Evolutionary conservation across 176 grass and related monocot species (phyloP), one percentile per base, ranked within the genome.

Genomic region (Thalia dealbata): DNA sequence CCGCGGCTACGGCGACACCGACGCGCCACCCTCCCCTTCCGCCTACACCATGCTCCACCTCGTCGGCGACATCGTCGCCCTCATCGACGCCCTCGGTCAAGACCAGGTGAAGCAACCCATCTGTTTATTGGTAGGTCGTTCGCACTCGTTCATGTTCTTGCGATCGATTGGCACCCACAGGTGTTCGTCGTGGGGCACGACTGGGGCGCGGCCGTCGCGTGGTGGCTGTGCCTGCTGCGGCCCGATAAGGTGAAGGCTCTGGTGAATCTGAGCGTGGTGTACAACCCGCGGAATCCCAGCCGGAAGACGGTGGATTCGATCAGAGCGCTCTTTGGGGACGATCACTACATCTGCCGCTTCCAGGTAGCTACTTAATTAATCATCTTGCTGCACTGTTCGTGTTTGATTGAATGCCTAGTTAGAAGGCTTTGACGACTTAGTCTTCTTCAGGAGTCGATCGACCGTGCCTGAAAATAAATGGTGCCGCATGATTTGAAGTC

Each of bases 161-260:
- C 32, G 32, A 38, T 51, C 4, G 69, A 27, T 14, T 10, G 19
- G 1, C 11, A 23, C 12, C 10, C 27, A 22, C 30, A 72, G 69
- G 69, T 72, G 48, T 72, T 72, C 50, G 69, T 72, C 1, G 69
- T 72, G 43, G 69, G 69, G 3, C 69, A 72, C 46, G 69, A 72
- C 25, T 72, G 69, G 69, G 69, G 69, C 14, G 69, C 69, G 46
- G 3, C 1, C 6, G 45, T 51, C 5, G 3, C 70, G 14, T 72
- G 70, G 70, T 72, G 70, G 70, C 50, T 72, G 70, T 72, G 70
- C 70, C 18, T 72, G 25, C 19, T 72, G 48, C 48, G 70, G 48
- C 70, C 48, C 23, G 70, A 72, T 3, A 72, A 52, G 70, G 70
- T 72, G 48, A 72, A 72, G 48, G 70, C 48, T 22, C 45, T 72